Evolutionary conservation across 371 early-diverging fungal genomes (phyloP).

Genomic region (Mortierella sp.): DNA sequence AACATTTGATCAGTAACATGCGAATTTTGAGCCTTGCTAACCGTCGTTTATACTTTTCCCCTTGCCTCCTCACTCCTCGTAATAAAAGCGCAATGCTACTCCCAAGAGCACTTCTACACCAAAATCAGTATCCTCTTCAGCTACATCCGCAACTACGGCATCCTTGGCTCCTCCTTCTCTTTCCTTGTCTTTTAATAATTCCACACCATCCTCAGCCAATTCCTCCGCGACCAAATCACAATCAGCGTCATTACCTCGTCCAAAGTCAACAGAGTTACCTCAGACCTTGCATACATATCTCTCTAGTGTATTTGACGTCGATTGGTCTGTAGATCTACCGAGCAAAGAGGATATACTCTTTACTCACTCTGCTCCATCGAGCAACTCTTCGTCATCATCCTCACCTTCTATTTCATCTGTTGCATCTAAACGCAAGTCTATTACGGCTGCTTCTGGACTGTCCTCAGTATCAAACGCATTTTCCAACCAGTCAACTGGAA

Average conservation of each 20-base stretch:
- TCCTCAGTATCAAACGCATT: slow-evolving; percentile 9
- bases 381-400: background rate
- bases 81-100: background rate
- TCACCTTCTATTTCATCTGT: slow-evolving; percentile 5
- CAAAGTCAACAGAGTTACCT: slow-evolving; percentile 35
- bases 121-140: background rate
- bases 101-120: background rate
- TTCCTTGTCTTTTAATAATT: background rate
- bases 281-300: slow-evolving; percentile 39
- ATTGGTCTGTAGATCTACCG: slow-evolving; percentile 40
- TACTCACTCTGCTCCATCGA: slow-evolving; percentile 14
- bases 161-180: background rate
- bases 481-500: background rate
- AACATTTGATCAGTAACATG: no score
- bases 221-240: background rate
- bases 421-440: slow-evolving; percentile 26
- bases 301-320: slow-evolving; percentile 36
- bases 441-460: slow-evolving; percentile 17
- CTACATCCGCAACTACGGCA: background rate
- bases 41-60: background rate
- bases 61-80: background rate
- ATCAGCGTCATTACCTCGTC: slow-evolving; percentile 11
- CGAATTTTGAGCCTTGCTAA: no score
- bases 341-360: slow-evolving; percentile 29
- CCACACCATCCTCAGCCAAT: background rate